A percentile compares a stretch with the other conserved stretches of the same genome.
phyloP scores from a whole-genome alignment of 768 basidiomycete species.

The Hebeloma cylindrosporum region DNA sequence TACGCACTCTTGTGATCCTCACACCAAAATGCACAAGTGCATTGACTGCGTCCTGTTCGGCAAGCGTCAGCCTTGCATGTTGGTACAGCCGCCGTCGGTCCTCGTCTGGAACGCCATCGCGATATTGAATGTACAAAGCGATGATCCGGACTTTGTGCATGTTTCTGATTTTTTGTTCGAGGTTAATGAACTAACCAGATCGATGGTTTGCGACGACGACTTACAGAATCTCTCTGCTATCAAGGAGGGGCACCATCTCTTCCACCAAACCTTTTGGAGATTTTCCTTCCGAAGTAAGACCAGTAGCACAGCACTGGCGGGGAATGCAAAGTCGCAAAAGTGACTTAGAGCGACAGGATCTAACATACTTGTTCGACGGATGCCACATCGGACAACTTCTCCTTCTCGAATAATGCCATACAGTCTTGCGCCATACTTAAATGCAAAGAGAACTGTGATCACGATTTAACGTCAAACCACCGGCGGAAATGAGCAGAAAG shows the following conservation, averaged over 20 bases:
- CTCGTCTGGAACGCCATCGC: constrained; percentile 98
- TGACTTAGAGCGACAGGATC: background rate
- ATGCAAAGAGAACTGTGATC: constrained; percentile 98
- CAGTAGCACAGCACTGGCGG: constrained; percentile 89
- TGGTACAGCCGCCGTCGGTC: constrained; percentile 93
- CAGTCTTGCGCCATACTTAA: constrained; percentile 98
- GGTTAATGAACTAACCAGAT: too few species aligned
- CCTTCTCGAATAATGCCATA: constrained; percentile 89
- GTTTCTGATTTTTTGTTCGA: constrained; percentile 67
- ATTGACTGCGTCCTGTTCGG: constrained; percentile 94
- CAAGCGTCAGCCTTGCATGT: constrained; percentile 82
- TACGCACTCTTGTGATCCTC: constrained; percentile 76
- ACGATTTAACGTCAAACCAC: too few species aligned
- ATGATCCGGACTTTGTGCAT: constrained; percentile 95
- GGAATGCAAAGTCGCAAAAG: constrained; percentile 17
- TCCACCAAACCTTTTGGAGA: constrained; percentile 93
- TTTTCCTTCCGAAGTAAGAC: constrained; percentile 88
- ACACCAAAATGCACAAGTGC: constrained; percentile 80
- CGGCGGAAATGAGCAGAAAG: too few species aligned
- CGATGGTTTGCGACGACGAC: constrained; percentile 26
- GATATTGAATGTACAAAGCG: constrained; percentile 89
- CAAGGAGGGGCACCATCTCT: constrained; percentile 97
- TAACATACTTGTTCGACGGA: constrained; percentile 88
- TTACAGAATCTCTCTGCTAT: constrained; percentile 82
- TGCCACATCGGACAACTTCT: constrained; percentile 79